Evolutionary conservation across 352 stramenopile species (phyloP).

Genomic region (Pythium monospermum): DNA sequence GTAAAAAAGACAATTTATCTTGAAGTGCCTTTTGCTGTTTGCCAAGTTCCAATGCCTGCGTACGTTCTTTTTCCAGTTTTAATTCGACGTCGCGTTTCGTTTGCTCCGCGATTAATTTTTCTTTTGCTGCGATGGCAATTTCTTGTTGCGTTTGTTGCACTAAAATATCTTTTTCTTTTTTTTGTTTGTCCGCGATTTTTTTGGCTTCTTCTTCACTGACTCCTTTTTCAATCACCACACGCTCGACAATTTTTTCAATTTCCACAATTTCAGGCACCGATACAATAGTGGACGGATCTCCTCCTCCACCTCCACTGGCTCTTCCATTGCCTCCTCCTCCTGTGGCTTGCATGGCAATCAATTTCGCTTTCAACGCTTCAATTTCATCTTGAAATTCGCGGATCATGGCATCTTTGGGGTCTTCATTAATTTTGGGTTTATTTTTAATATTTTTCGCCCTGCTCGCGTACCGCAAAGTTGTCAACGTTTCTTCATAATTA

Average conservation of each 20-base stretch:
- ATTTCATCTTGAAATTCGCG: slow-evolving; percentile 97
- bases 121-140: slow-evolving; percentile 62
- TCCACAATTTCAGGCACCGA: slow-evolving; percentile 47
- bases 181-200: slow-evolving; percentile 63
- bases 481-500: slow-evolving; percentile 96
- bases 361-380: slow-evolving; percentile 86
- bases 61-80: slow-evolving; percentile 84
- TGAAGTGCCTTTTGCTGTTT: slow-evolving; percentile 72
- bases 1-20: slow-evolving; percentile 87
- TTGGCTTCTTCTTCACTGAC: slow-evolving; percentile 76
- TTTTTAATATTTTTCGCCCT: slow-evolving; percentile 99
- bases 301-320: neutral
- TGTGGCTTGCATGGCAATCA: slow-evolving; percentile 54
- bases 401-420: slow-evolving; percentile 98
- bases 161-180: slow-evolving; percentile 74
- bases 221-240: slow-evolving; percentile 78
- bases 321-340: slow-evolving; percentile 17
- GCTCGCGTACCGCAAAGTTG: slow-evolving; percentile 94
- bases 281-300: neutral
- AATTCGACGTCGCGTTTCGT: slow-evolving; percentile 84
- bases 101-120: slow-evolving; percentile 79
- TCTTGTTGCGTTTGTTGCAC: slow-evolving; percentile 64
- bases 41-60: slow-evolving; percentile 64
- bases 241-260: slow-evolving; percentile 82
- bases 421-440: slow-evolving; percentile 98